phyloP scores from a whole-genome alignment of 2,329 filamentous ascomycete genomes.

The Truncatella angustata region DNA sequence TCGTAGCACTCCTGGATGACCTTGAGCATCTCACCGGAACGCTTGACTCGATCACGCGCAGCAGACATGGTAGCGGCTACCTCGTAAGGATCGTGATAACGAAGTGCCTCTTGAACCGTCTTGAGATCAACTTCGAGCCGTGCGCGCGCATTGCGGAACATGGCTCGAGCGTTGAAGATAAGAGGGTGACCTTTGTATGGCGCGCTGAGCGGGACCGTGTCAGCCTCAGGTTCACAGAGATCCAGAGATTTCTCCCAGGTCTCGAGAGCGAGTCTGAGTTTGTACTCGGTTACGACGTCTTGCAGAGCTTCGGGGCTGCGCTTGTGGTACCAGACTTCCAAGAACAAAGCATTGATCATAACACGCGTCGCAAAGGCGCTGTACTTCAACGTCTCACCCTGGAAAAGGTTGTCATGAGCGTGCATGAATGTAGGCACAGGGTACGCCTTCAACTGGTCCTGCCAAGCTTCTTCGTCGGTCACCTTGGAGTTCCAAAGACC shows the following conservation, averaged over 20 bases:
- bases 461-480: constrained; percentile 78
- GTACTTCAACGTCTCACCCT: constrained; percentile 86
- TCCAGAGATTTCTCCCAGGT: constrained; percentile 99
- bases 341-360: constrained; percentile 97
- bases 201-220: constrained; percentile 84
- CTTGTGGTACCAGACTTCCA: constrained; percentile 99
- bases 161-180: constrained; percentile 96
- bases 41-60: constrained; percentile 89
- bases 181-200: constrained; percentile 95
- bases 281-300: constrained; percentile 97
- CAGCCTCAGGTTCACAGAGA: constrained; percentile 86
- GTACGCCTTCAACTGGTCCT: constrained; percentile 69
- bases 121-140: constrained; percentile 94
- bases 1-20: constrained; percentile 97
- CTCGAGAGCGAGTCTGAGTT: constrained; percentile 89
- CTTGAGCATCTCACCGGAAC: constrained; percentile 96
- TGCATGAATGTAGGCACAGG: constrained; percentile 84
- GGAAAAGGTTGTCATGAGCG: constrained; percentile 92
- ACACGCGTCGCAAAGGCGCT: constrained; percentile 96
- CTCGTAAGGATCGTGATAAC: constrained; percentile 96
- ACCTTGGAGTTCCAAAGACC: constrained; percentile 88
- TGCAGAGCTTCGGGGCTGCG: constrained; percentile 95
- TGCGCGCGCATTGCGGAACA: constrained; percentile 91
- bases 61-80: constrained; percentile 96
- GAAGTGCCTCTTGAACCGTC: constrained; percentile 90